Conservation (phyloP, 1,284 basidiomycete genomes). For the Boletellus sp. region DNA sequence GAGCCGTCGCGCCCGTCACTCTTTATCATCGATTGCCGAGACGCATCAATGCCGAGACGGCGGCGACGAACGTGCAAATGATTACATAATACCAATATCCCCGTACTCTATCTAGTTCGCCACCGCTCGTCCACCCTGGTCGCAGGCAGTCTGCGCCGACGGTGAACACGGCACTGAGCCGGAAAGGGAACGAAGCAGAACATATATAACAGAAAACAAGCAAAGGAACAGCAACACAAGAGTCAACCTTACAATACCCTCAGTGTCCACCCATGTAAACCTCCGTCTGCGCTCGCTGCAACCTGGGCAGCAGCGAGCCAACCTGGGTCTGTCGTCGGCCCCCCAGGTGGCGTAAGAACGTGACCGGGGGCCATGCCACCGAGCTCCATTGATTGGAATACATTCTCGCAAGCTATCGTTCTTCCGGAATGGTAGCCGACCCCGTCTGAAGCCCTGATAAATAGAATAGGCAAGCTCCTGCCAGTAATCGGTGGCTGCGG, state of each 20-base stretch:
- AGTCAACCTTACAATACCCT: slow-evolving; percentile 56
- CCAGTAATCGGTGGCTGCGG: slow-evolving; percentile 54
- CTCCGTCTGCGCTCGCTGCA: slow-evolving; percentile 53
- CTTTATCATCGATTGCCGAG: slow-evolving; percentile 15
- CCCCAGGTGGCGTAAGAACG: slow-evolving; percentile 37
- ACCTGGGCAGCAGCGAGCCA: slow-evolving; percentile 69
- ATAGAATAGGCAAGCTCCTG: slow-evolving; percentile 64
- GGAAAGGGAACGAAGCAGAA: slow-evolving; percentile 17
- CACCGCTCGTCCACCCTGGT: too few species aligned
- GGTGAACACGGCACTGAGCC: too few species aligned
- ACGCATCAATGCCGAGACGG: slow-evolving; percentile 10
- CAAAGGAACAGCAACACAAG: slow-evolving; percentile 21
- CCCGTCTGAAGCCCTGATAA: slow-evolving; percentile 73
- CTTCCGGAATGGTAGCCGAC: slow-evolving; percentile 82
- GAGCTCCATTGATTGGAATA: slow-evolving; percentile 65
- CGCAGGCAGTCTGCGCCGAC: too few species aligned
- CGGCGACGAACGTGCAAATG: slow-evolving; percentile 27
- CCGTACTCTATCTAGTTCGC: background rate
- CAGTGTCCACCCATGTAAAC: slow-evolving; percentile 68
- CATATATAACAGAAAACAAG: slow-evolving; percentile 31
- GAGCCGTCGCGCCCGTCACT: background rate
- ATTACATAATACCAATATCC: slow-evolving; percentile 7
- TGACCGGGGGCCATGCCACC: slow-evolving; percentile 36
- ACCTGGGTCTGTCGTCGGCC: slow-evolving; percentile 48
- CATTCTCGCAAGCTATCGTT: slow-evolving; percentile 79